Conservation (phyloP, 306 rosid species). For the Lathyrus tuberosus region DNA sequence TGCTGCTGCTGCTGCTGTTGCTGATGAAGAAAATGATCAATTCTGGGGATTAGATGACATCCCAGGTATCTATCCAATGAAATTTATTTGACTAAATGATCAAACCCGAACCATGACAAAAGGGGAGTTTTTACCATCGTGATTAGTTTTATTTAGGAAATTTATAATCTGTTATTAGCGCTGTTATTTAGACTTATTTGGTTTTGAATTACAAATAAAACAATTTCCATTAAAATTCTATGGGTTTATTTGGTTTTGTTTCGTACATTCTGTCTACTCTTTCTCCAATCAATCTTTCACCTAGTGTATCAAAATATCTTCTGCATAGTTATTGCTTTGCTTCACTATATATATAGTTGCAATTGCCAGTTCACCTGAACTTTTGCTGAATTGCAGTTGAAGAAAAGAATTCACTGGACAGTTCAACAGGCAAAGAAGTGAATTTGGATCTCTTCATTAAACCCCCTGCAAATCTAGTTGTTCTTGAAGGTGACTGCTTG, state of each 20-base stretch:
- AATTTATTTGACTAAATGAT: constrained; percentile 18
- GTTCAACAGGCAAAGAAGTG: constrained; percentile 54
- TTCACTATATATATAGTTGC: constrained; percentile 33
- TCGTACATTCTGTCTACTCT: neutral
- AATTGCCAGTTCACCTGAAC: constrained; percentile 32
- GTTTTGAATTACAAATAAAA: neutral
- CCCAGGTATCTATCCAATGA: constrained; percentile 61
- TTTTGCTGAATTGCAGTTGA: constrained; percentile 65
- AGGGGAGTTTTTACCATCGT: neutral
- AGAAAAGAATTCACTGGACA: constrained; percentile 66
- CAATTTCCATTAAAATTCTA: constrained; percentile 14
- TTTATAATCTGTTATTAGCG: neutral
- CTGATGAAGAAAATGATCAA: constrained; percentile 68
- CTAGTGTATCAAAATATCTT: constrained; percentile 22
- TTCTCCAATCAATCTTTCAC: neutral
- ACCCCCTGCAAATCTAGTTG: constrained; percentile 92
- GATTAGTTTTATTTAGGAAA: neutral
- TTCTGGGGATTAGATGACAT: constrained; percentile 85
- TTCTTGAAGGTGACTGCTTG: constrained; percentile 96
- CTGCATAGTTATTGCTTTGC: constrained; percentile 23
- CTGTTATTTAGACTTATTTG: neutral
- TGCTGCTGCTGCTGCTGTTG: constrained; percentile 36
- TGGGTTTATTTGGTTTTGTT: constrained; percentile 1
- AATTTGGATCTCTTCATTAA: constrained; percentile 63
- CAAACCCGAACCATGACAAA: constrained; percentile 2